Base-by-base conservation (phyloP, 2,329 filamentous ascomycete genomes). In the Calonectria pauciramosa region DNA sequence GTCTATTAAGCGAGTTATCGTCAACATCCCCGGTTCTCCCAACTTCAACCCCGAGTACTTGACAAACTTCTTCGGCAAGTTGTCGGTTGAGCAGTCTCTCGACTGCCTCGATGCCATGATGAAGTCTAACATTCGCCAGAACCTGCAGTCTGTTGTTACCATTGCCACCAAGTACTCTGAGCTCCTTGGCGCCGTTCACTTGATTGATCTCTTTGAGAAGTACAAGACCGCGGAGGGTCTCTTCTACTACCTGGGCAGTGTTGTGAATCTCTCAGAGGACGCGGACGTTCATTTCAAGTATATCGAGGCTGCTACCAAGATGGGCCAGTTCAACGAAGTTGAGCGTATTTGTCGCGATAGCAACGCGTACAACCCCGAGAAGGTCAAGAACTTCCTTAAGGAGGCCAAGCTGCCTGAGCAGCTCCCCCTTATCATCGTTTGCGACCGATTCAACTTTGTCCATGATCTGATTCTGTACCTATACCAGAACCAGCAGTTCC, bases 321-420 rank as follows among this genome's bases (percentile, higher is more conserved):
- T 98, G 92, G 93, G 94, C 36, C 96, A 99, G 86, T 92, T 98
- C 82, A 96, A 95, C 79, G 97, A 99, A 83, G 97, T 99, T 26
- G 96, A 99, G 90, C 94, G 97, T 70, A 96, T 99, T 82, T 99
- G 96, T 88, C 93, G 97, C 75, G 97, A 99, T 85, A 97, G 94
- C 90, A 96, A 94, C 84, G 90, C 91, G 82, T 96, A 96, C 87
- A 96, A 98, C 85, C 91, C 96, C 0, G 96, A 98, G 86, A 98
- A 98, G 89, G 95, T 98, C 72, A 98, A 98, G 90, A 99, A 99
- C 89, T 99, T 99, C 91, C 89, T 99, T 76, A 99, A 99, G 88
- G 97, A 99, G 85, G 96, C 97, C 70, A 94, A 93, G 79, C 89
- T 99, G 56, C 93, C 94, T 2, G 97, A 99, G 86, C 96, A 98